Evolutionary conservation across 352 stramenopile species (phyloP).

Genomic region (Globisporangium megalacanthum): DNA sequence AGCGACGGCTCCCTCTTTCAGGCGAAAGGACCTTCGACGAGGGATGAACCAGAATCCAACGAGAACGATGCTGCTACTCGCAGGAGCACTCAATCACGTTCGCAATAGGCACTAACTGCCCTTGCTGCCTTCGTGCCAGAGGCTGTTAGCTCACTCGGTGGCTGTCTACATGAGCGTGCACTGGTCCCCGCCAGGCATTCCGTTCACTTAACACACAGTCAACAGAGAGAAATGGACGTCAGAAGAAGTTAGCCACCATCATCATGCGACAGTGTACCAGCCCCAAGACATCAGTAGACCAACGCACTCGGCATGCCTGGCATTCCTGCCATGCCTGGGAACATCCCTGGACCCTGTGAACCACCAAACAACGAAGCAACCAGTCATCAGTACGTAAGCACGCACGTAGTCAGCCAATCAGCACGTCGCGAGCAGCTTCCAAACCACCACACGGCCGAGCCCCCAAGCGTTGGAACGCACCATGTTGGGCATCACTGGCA

Average conservation of each 20-base stretch:
- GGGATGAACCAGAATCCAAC: background rate
- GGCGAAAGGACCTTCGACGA: background rate
- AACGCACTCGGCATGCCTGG: slow-evolving; percentile 68
- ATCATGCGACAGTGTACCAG: background rate
- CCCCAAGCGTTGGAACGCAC: slow-evolving; percentile 22
- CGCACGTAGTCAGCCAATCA: background rate
- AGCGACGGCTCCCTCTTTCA: background rate
- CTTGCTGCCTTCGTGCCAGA: background rate
- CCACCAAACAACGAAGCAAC: background rate
- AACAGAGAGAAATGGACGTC: slow-evolving; percentile 1
- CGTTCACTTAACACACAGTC: slow-evolving; percentile 28
- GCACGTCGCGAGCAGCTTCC: background rate
- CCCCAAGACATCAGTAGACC: too few species aligned
- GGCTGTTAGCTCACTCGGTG: background rate
- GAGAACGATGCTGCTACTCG: background rate
- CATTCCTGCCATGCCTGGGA: slow-evolving; percentile 80
- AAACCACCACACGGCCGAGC: background rate
- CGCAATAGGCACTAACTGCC: slow-evolving; percentile 1
- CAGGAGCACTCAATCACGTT: slow-evolving; percentile 1
- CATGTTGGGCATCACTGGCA: slow-evolving; percentile 96
- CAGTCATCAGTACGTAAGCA: background rate
- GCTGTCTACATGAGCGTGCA: slow-evolving; percentile 60
- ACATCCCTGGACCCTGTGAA: slow-evolving; percentile 60
- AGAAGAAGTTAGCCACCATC: background rate
- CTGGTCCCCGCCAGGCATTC: slow-evolving; percentile 58